A percentile compares a stretch with the other conserved stretches of the same genome.
Conservation (phyloP, 192 early-diverging fungal genomes). For the Neocallimastix lanati region DNA sequence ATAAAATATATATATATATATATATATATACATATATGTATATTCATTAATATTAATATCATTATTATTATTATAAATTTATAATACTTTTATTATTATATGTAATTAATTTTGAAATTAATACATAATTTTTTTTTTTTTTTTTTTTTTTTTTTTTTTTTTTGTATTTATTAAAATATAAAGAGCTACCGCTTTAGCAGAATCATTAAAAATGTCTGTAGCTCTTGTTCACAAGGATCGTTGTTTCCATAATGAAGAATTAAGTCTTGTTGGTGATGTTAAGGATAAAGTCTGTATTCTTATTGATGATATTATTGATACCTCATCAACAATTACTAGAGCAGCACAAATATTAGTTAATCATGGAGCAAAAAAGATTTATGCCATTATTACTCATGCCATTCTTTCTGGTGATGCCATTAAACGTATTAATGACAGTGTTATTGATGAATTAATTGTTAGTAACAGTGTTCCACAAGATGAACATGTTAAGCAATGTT, state of each 20-base stretch:
- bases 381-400: slow-evolving; percentile 6
- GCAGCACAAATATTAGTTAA: background rate
- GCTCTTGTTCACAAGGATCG: slow-evolving; percentile 4
- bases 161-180: too few species aligned
- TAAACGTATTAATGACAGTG: slow-evolving; percentile 55
- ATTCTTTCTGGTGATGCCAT: slow-evolving; percentile 60
- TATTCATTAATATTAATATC: too few species aligned
- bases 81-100: too few species aligned
- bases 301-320: slow-evolving; percentile 34
- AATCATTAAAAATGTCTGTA: background rate
- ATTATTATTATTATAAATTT: too few species aligned
- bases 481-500: slow-evolving; percentile 50
- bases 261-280: slow-evolving; percentile 94
- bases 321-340: background rate
- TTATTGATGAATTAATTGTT: slow-evolving; percentile 77
- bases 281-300: slow-evolving; percentile 74
- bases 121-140: background rate
- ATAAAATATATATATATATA: too few species aligned
- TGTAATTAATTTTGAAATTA: too few species aligned
- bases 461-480: slow-evolving; percentile 81
- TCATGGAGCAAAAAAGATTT: background rate
- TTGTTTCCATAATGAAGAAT: slow-evolving; percentile 8
- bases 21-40: too few species aligned
- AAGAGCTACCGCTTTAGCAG: background rate
- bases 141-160: background rate